These are phyloP conservation scores for Arthrobotrys entomopaga DNA, from an alignment of 2,329 filamentous ascomycete species.

Conservation along the genomic window DNA sequence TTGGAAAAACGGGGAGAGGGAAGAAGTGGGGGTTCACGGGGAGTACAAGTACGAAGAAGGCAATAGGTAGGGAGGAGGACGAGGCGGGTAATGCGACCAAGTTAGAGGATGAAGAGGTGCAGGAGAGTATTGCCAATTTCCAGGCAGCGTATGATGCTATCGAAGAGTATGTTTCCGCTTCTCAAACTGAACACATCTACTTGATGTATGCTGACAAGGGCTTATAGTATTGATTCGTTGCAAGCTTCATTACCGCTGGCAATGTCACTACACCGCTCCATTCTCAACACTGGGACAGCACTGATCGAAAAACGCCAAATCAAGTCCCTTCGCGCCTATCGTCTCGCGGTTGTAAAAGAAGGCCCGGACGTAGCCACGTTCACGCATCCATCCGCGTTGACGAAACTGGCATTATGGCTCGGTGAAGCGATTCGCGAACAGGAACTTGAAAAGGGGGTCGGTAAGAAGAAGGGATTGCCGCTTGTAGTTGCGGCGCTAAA, in stretches of 20 bases:
- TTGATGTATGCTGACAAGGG: constrained; percentile 61
- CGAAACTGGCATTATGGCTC: constrained; percentile 93
- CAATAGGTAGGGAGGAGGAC: constrained; percentile 62
- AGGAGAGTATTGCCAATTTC: constrained; percentile 75
- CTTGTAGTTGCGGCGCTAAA: constrained; percentile 91
- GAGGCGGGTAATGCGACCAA: constrained; percentile 64
- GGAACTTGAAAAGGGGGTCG: constrained; percentile 77
- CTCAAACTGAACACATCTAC: not conserved
- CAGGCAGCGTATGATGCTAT: constrained; percentile 79
- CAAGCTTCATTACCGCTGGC: constrained; percentile 82
- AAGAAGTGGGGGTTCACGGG: constrained; percentile 53
- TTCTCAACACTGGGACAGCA: constrained; percentile 89
- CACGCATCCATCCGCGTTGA: constrained; percentile 89
- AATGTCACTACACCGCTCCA: constrained; percentile 88
- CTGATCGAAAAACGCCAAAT: constrained; percentile 95
- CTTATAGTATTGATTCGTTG: constrained; percentile 75
- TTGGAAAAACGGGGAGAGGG: constrained; percentile 70
- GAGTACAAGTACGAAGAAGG: constrained; percentile 9
- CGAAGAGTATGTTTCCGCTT: constrained; percentile 68
- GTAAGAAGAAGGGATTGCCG: constrained; percentile 74
- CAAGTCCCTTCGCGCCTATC: constrained; percentile 88
- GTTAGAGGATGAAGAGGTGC: constrained; percentile 63
- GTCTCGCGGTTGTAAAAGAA: constrained; percentile 95
- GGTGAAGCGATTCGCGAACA: constrained; percentile 90
- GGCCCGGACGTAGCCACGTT: constrained; percentile 92